Conservation (phyloP, 768 basidiomycete genomes). For the Tephrocybe sp. region DNA sequence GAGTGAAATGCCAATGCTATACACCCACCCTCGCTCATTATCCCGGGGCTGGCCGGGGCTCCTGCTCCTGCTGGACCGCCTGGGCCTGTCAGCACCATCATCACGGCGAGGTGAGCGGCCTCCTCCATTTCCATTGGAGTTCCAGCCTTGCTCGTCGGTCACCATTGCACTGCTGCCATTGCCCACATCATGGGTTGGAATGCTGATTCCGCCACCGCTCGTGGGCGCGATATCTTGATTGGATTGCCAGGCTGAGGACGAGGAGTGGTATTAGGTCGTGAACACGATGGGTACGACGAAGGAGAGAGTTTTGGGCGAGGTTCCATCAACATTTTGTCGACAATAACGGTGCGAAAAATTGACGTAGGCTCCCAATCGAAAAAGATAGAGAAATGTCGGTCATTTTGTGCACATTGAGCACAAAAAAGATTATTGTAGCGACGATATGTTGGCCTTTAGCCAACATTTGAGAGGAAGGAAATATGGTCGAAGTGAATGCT, state of each 20-base stretch:
- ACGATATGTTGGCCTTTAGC: conserved; percentile 41
- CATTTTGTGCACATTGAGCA: conserved; percentile 11
- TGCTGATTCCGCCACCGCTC: conserved; percentile 58
- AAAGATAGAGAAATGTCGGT: conserved; percentile 17
- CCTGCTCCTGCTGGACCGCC: conserved; percentile 76
- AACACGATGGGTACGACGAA: conserved; percentile 30
- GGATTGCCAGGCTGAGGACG: conserved; percentile 74
- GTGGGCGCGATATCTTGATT: conserved; percentile 74
- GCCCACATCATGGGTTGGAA: conserved; percentile 57
- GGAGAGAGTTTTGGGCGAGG: conserved; percentile 18
- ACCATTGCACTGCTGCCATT: conserved; percentile 43
- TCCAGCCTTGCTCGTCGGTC: conserved; percentile 61
- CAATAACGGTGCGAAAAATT: conserved; percentile 19
- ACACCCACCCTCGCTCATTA: conserved; percentile 55
- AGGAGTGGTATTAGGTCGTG: conserved; percentile 38
- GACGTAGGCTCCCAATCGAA: conserved; percentile 13
- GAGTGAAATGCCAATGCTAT: conserved; percentile 23
- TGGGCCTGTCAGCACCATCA: conserved; percentile 43
- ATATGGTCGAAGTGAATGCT: conserved; percentile 20
- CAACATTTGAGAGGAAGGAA: conserved; percentile 33
- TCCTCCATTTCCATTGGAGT: conserved; percentile 29
- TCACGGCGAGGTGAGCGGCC: conserved; percentile 46
- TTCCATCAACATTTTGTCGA: conserved; percentile 20
- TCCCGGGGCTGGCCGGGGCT: conserved; percentile 58
- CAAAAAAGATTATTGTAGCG: conserved; percentile 8